Evolutionary conservation across 2,329 filamentous ascomycete genomes (phyloP).

Genomic region (Aureobasidium sp.): DNA sequence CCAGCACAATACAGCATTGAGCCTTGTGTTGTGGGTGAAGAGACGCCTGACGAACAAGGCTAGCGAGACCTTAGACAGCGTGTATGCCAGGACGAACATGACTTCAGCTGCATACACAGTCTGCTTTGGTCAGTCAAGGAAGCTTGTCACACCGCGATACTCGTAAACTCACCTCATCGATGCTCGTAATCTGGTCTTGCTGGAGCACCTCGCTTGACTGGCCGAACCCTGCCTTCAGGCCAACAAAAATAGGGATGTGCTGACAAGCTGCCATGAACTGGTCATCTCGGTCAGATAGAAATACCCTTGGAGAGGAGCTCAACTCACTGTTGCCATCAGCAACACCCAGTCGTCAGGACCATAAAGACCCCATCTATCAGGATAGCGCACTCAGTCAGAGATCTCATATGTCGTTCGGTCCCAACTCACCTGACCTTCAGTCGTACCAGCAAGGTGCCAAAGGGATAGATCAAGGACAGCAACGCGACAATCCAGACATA

Average conservation of each 20-base stretch:
- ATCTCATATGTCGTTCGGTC: not conserved
- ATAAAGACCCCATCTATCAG: not conserved
- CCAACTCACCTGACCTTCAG: not conserved
- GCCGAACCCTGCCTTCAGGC: conserved; percentile 6
- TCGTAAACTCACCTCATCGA: not conserved
- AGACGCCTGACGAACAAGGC: conserved; percentile 16
- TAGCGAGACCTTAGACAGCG: conserved; percentile 14
- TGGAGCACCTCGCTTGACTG: not conserved
- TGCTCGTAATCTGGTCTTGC: not conserved
- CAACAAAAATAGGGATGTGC: conserved; percentile 11
- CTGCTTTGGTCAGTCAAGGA: not conserved
- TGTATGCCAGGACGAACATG: conserved; percentile 2
- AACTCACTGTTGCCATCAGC: conserved; percentile 9
- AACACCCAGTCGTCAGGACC: conserved; percentile 13
- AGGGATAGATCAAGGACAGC: conserved; percentile 10
- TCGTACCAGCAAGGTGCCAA: conserved; percentile 6
- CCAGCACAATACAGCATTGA: conserved; percentile 1
- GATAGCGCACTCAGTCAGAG: not conserved
- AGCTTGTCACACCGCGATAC: not conserved
- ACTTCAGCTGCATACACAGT: not conserved
- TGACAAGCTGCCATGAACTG: conserved; percentile 5
- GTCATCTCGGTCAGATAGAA: not conserved
- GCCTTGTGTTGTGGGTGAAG: conserved; percentile 5
- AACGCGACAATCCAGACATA: conserved; percentile 11
- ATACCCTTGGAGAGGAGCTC: not conserved